Evolutionary conservation across 495 filamentous ascomycete species (phyloP).

Genomic region (Aspergillus homomorphus): DNA sequence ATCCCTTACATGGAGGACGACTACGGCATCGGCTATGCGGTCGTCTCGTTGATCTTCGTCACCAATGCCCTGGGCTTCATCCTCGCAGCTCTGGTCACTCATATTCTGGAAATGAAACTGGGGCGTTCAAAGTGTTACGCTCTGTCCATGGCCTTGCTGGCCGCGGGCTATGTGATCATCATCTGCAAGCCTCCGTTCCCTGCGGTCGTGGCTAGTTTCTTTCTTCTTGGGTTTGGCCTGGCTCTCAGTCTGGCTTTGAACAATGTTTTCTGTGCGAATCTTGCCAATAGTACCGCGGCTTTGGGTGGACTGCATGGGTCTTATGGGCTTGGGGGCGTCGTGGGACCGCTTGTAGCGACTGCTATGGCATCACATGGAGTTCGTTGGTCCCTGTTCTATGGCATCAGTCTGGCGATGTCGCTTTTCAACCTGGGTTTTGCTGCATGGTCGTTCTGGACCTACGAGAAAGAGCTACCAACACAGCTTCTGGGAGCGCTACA

Average conservation of each 20-base stretch:
- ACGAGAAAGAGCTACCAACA: slow-evolving; percentile 28
- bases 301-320: slow-evolving; percentile 64
- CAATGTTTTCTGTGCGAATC: slow-evolving; percentile 71
- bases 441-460: slow-evolving; percentile 52
- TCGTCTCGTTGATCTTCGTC: slow-evolving; percentile 78
- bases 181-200: slow-evolving; percentile 66
- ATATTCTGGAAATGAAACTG: slow-evolving; percentile 45
- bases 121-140: slow-evolving; percentile 63
- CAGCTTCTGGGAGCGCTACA: neutral
- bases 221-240: slow-evolving; percentile 64
- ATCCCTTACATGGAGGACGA: slow-evolving; percentile 72
- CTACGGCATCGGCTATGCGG: slow-evolving; percentile 68
- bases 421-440: slow-evolving; percentile 47
- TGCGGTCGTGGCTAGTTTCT: slow-evolving; percentile 60
- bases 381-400: slow-evolving; percentile 34
- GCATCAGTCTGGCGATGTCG: slow-evolving; percentile 35
- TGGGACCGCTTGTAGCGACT: slow-evolving; percentile 70
- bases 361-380: slow-evolving; percentile 42
- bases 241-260: slow-evolving; percentile 66
- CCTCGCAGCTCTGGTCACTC: slow-evolving; percentile 60
- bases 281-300: slow-evolving; percentile 59
- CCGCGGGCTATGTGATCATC: slow-evolving; percentile 61
- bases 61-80: slow-evolving; percentile 76
- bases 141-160: slow-evolving; percentile 45
- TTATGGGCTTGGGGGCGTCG: slow-evolving; percentile 71